Conservation (phyloP, 2,329 filamentous ascomycete genomes). For the Aspergillus oerlinghausenensis region DNA sequence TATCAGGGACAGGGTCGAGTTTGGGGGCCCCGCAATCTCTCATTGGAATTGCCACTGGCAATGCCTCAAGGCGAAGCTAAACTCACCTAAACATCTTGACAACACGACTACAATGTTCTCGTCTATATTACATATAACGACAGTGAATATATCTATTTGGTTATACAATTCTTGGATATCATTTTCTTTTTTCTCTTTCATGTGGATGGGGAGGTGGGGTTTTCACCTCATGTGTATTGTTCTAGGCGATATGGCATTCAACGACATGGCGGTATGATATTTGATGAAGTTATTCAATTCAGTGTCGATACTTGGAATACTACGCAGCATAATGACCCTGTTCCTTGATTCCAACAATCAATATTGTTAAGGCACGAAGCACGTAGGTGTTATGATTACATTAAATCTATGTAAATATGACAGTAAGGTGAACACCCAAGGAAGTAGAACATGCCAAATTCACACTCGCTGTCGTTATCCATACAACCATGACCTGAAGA, state of each 20-base stretch:
- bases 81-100: neutral
- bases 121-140: neutral
- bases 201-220: neutral
- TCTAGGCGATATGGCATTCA: neutral
- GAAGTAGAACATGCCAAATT: constrained; percentile 6
- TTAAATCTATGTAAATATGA: constrained; percentile 3
- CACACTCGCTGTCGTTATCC: constrained; percentile 25
- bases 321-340: neutral
- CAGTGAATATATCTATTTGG: neutral
- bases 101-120: neutral
- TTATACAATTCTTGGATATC: constrained; percentile 1
- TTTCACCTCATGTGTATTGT: neutral
- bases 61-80: constrained; percentile 23
- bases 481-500: constrained; percentile 16
- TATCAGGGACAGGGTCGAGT: constrained; percentile 17
- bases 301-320: neutral
- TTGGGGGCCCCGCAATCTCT: constrained; percentile 32
- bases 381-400: neutral
- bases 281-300: neutral
- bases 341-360: neutral
- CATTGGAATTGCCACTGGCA: constrained; percentile 34
- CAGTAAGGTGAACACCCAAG: neutral
- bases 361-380: neutral
- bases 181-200: constrained; percentile 1
- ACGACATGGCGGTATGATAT: neutral